Base-by-base conservation (phyloP, 805 yeast genomes). In the Debaryomyces hansenii region DNA sequence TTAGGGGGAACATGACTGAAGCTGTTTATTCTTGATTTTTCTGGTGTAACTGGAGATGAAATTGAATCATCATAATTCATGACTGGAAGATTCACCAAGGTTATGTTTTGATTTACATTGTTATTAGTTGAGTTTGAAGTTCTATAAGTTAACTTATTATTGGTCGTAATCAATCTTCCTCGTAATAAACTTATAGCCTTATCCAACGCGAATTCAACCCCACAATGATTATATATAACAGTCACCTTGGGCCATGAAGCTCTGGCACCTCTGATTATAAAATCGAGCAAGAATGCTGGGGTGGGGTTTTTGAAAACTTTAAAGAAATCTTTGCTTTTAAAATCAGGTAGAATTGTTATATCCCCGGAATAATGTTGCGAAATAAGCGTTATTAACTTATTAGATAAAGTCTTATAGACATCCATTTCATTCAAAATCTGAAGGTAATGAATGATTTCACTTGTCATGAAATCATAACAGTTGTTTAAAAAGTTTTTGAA, bases 211-310 rank as follows among this genome's bases (percentile, higher is more conserved):
- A 92, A 85, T 59, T 92, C 99, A 28, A 90, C 81, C 0, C 94
- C 84, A 65, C 97, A 90, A 59, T 90, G 96, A 62, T 94, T 92
- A 54, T 84, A 78, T 40, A 92, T 89, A 37, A 91, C 76, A 1
- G 96, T 81, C 4, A 94, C 65, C 58, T 89, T 88, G 0, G 97
- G 96, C 97, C 98, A 92, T 0, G 97, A 85, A 0, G 97, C 92
- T 47, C 88, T 72, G 1, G 96, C 94, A 1, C 98, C 99, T 51
- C 95, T 77, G 34, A 83, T 74, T 2, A 85, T 78, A 48, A 87
- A 80, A 47, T 84, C 85, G 39, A 83, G 63, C 37, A 91, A 63
- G 56, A 87, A 89, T 44, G 82, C 87, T 0, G 87, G 83, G 0
- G 91, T 79, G 1, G 99, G 99, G 59, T 94, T 92, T 16, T 78